A percentile compares a stretch with the other conserved stretches of the same genome.
phyloP scores from a whole-genome alignment of 176 grass and related monocot species.

The Cenchrus fungigraminus region DNA sequence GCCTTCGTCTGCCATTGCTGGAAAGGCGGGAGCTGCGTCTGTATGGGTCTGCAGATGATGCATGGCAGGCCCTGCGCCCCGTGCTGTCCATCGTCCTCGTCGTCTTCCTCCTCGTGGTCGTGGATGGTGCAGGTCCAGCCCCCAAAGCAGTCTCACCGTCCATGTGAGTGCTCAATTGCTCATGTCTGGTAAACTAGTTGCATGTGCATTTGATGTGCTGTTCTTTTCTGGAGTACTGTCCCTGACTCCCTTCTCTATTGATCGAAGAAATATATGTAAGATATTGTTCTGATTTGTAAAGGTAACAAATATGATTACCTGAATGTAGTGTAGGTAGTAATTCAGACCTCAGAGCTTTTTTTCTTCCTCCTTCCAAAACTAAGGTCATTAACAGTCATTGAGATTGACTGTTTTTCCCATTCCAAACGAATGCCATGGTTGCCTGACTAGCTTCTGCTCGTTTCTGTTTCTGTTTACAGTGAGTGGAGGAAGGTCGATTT shows the following conservation, averaged over 20 bases:
- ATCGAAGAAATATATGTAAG: not conserved
- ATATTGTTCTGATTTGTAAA: not conserved
- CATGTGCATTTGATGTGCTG: not conserved
- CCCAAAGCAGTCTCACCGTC: constrained; percentile 28
- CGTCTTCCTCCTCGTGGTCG: not conserved
- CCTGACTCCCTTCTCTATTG: not conserved
- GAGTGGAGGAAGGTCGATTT: constrained; percentile 32
- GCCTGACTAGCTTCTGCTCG: not conserved
- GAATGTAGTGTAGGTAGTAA: not conserved
- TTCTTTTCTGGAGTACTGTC: not conserved
- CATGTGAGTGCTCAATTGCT: constrained; percentile 20
- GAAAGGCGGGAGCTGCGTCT: not conserved
- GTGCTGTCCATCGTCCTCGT: constrained; percentile 23
- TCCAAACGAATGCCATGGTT: not conserved
- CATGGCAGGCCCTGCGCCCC: constrained; percentile 40
- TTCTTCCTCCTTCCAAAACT: not conserved
- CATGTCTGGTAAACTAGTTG: not conserved
- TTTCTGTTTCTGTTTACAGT: constrained; percentile 28
- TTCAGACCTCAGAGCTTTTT: not conserved
- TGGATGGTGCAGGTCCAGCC: constrained; percentile 44
- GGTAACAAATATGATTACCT: not conserved
- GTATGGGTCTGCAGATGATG: constrained; percentile 47
- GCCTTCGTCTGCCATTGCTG: constrained; percentile 12
- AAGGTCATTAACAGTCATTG: not conserved
- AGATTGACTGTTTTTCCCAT: no score